A percentile compares a stretch with the other conserved stretches of the same genome.
Conservation (phyloP, 306 rosid species). For the Canavalia gladiata region DNA sequence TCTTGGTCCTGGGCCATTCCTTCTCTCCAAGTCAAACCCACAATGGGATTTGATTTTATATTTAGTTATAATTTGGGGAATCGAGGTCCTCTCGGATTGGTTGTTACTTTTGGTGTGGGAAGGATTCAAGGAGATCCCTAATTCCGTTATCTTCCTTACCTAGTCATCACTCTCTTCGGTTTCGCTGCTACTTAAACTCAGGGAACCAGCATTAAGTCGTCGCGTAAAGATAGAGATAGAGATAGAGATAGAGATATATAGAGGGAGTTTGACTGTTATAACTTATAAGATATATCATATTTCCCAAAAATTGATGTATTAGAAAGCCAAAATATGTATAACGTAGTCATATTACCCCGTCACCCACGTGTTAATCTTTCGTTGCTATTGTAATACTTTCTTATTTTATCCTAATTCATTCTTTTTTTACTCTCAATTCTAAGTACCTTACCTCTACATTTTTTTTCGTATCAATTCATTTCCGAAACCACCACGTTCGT, state of each 20-base stretch:
- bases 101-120: too few relatives aligned
- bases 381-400: not conserved
- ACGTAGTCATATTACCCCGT: not conserved
- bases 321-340: not conserved
- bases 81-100: too few relatives aligned
- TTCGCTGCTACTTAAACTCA: not conserved
- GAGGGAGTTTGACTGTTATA: not conserved
- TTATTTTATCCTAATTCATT: not conserved
- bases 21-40: too few relatives aligned
- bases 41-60: too few relatives aligned
- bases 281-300: too few relatives aligned
- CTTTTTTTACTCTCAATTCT: not conserved
- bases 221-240: not conserved
- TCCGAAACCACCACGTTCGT: not conserved
- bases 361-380: slow-evolving; percentile 39
- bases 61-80: too few relatives aligned
- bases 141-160: not conserved
- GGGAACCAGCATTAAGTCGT: not conserved
- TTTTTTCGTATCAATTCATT: not conserved
- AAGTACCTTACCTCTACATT: not conserved
- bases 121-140: too few relatives aligned
- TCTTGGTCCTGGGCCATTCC: not conserved
- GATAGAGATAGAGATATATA: not conserved
- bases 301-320: too few relatives aligned
- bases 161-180: not conserved